Percentiles rank a stretch among this genome's conserved stretches.
Conservation (phyloP, 306 rosid species). For the Astragalus glycyphyllos region DNA sequence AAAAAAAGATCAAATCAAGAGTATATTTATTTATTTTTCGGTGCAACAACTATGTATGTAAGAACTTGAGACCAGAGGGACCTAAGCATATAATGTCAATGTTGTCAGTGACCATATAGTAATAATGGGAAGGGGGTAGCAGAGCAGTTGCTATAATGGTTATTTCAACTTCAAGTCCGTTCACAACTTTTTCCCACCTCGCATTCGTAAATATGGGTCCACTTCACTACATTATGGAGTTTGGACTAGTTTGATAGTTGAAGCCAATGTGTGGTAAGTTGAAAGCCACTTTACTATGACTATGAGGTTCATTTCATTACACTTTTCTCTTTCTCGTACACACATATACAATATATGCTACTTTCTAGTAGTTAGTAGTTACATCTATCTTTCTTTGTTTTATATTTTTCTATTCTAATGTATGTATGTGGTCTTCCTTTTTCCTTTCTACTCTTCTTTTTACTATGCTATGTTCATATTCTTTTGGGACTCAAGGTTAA, state of each 20-base stretch:
- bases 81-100: neutral
- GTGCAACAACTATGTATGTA: too few relatives aligned
- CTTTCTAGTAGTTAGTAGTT: neutral
- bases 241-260: neutral
- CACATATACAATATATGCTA: neutral
- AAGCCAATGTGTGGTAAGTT: neutral
- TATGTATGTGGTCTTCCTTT: conserved; percentile 2
- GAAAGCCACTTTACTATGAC: conserved; percentile 1
- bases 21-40: too few relatives aligned
- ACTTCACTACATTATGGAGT: conserved; percentile 11
- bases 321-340: neutral
- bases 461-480: conserved; percentile 7
- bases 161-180: conserved; percentile 28
- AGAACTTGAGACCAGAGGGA: too few relatives aligned
- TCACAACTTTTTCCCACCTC: conserved; percentile 9
- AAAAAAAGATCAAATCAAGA: too few relatives aligned
- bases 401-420: neutral
- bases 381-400: neutral
- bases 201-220: neutral
- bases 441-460: neutral
- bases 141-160: conserved; percentile 34
- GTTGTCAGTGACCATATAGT: neutral
- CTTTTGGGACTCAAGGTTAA: conserved; percentile 29
- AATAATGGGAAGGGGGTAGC: conserved; percentile 32
- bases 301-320: neutral